phyloP scores from a whole-genome alignment of 371 early-diverging fungal genomes.

The Mortierella sp. region DNA sequence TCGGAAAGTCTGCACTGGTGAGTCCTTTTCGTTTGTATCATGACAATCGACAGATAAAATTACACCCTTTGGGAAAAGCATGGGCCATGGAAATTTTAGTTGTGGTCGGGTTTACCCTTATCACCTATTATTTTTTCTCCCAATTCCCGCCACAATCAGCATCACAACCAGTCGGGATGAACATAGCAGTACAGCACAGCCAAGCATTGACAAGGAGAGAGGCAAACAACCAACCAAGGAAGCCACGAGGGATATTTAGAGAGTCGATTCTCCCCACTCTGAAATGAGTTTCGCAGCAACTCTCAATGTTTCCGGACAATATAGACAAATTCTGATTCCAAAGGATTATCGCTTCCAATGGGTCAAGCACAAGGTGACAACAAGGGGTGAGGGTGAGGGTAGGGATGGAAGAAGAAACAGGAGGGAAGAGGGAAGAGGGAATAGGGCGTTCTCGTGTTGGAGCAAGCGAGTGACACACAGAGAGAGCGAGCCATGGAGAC shows the following conservation, averaged over 20 bases:
- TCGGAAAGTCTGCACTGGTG: conserved; percentile 92
- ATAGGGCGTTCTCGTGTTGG: not conserved
- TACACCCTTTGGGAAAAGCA: not conserved
- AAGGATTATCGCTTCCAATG: not conserved
- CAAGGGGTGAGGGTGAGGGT: not conserved
- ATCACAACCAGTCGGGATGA: no score
- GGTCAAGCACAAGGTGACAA: not conserved
- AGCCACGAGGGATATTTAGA: not conserved
- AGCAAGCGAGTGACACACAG: not conserved
- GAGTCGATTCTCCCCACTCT: not conserved
- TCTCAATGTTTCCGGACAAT: not conserved
- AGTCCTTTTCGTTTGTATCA: conserved; percentile 17
- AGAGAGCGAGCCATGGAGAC: not conserved
- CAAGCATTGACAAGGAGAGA: not conserved
- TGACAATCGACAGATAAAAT: not conserved
- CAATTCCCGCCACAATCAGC: conserved; percentile 1
- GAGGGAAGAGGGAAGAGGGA: not conserved
- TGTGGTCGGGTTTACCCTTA: not conserved
- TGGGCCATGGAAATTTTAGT: not conserved
- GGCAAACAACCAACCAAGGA: not conserved
- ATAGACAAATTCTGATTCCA: no score
- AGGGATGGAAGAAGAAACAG: no score
- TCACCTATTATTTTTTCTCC: not conserved
- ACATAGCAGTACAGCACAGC: no score
- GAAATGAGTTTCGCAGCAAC: no score